phyloP scores from a whole-genome alignment of 495 filamentous ascomycete species.

The Clavariopsis aquatica region DNA sequence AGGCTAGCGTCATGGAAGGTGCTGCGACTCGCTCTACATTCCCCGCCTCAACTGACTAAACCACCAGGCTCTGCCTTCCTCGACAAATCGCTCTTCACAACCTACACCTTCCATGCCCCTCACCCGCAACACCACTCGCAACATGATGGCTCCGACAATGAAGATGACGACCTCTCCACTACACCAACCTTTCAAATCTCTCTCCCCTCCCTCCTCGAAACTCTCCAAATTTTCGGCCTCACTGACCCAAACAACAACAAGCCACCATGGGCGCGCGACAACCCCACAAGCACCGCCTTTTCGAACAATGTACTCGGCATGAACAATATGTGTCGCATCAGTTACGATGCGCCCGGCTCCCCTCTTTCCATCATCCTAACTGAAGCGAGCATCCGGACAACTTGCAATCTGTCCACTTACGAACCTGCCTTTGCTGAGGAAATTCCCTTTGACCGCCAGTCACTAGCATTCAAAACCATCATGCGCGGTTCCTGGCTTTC shows the following conservation, averaged over 20 bases:
- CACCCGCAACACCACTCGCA: constrained; percentile 44
- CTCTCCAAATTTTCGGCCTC: constrained; percentile 87
- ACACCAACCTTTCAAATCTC: constrained; percentile 73
- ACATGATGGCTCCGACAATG: constrained; percentile 35
- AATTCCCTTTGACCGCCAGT: constrained; percentile 80
- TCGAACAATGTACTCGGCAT: constrained; percentile 73
- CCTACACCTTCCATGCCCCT: constrained; percentile 62
- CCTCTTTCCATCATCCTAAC: constrained; percentile 79
- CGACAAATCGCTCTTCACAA: constrained; percentile 82
- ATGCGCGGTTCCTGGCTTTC: constrained; percentile 82
- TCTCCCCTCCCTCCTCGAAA: constrained; percentile 84
- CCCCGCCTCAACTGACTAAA: not conserved
- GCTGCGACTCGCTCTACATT: not conserved
- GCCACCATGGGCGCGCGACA: constrained; percentile 34
- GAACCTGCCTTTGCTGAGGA: constrained; percentile 66
- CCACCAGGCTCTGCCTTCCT: constrained; percentile 73
- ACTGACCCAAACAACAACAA: constrained; percentile 56
- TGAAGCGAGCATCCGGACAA: constrained; percentile 84
- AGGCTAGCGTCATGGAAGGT: constrained; percentile 84
- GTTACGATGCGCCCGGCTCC: constrained; percentile 69
- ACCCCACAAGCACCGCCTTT: constrained; percentile 61
- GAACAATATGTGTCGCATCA: constrained; percentile 76
- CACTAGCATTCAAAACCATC: constrained; percentile 87
- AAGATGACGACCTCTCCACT: constrained; percentile 41
- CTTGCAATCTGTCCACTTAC: constrained; percentile 90